A percentile compares a stretch with the other conserved stretches of the same genome.
Evolutionary conservation across 1,139 yeast genomes (phyloP).

Genomic region (Suhomyces bokatorum): DNA sequence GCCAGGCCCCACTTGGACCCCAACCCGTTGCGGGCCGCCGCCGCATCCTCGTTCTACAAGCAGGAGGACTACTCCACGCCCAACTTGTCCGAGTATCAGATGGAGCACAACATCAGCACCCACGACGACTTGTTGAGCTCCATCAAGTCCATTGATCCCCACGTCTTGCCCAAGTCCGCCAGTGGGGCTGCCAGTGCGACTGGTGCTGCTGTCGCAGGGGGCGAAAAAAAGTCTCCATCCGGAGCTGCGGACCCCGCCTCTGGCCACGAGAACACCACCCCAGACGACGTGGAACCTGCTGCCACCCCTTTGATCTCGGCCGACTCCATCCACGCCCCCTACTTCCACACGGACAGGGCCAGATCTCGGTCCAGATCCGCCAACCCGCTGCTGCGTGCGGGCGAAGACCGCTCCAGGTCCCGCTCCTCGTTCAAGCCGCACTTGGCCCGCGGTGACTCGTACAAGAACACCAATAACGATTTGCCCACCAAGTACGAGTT

Average conservation of each 20-base stretch:
- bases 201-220: not conserved
- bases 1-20: conserved; percentile 7
- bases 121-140: conserved; percentile 39
- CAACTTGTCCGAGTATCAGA: conserved; percentile 48
- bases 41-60: conserved; percentile 20
- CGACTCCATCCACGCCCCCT: conserved; percentile 44
- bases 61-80: conserved; percentile 45
- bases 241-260: conserved; percentile 1
- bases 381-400: conserved; percentile 17
- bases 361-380: conserved; percentile 34
- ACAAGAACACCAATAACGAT: conserved; percentile 47
- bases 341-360: conserved; percentile 41
- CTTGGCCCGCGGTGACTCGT: conserved; percentile 67
- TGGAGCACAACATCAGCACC: conserved; percentile 41
- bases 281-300: not conserved
- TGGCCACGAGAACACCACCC: no score
- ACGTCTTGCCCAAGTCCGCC: conserved; percentile 32
- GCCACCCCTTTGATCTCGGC: not conserved
- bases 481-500: conserved; percentile 47
- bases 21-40: conserved; percentile 4
- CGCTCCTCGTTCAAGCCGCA: conserved; percentile 48
- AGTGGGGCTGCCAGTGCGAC: not conserved
- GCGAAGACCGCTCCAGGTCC: conserved; percentile 23
- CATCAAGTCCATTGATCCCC: conserved; percentile 42
- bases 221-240: not conserved